These are phyloP conservation scores for Adansonia digitata DNA, from an alignment of 345 rosid genomes.

Conservation along the genomic window DNA sequence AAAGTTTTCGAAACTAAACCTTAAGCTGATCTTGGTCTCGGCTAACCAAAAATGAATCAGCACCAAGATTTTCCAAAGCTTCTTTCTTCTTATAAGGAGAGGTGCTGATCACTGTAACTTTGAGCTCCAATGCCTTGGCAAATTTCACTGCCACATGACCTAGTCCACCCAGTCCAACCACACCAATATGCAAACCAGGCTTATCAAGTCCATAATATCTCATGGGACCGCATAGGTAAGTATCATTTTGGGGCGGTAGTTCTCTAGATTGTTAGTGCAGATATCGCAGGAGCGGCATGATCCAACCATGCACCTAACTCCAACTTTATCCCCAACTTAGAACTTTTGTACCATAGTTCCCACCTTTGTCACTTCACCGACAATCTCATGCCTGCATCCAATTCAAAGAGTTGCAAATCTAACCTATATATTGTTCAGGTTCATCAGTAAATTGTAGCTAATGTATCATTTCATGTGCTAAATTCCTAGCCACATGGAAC, in stretches of 20 bases:
- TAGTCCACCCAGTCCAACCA: too few species aligned
- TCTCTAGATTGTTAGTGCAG: slow-evolving; percentile 37
- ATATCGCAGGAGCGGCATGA: too few species aligned
- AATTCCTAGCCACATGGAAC: neutral
- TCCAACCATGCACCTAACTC: slow-evolving; percentile 51
- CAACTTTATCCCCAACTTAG: slow-evolving; percentile 51
- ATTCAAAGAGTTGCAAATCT: too few species aligned
- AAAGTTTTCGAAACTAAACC: too few species aligned
- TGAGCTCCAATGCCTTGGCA: slow-evolving; percentile 56
- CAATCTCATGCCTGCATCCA: slow-evolving; percentile 48
- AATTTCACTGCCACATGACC: too few species aligned
- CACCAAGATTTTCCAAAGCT: slow-evolving; percentile 50
- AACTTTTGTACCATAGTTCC: slow-evolving; percentile 41
- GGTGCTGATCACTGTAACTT: slow-evolving; percentile 66
- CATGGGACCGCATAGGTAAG: slow-evolving; percentile 47
- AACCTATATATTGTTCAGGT: neutral
- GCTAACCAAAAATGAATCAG: slow-evolving; percentile 50
- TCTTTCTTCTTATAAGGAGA: too few species aligned
- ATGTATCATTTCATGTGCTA: neutral
- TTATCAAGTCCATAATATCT: slow-evolving; percentile 33
- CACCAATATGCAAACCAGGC: too few species aligned
- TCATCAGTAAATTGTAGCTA: neutral
- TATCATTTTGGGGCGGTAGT: slow-evolving; percentile 52
- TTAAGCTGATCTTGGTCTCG: slow-evolving; percentile 38
- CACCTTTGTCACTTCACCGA: too few species aligned